A percentile compares a stretch with the other conserved stretches of the same genome.
phyloP scores from a whole-genome alignment of 805 yeast species.

The Kodamaea restingae region DNA sequence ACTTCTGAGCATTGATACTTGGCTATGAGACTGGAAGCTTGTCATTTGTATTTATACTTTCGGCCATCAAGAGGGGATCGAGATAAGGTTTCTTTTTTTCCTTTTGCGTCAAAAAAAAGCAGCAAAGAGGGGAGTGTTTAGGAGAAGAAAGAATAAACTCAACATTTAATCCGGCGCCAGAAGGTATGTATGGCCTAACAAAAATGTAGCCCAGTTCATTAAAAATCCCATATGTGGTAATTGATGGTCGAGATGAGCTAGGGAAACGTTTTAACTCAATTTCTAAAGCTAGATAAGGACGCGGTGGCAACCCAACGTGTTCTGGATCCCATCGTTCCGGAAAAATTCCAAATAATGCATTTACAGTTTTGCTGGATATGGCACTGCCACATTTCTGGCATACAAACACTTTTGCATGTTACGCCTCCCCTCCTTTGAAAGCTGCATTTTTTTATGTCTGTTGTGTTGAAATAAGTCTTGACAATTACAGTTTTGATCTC shows the following conservation, averaged over 20 bases:
- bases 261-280: background rate
- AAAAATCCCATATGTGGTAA: too few species aligned
- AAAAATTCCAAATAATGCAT: conserved; percentile 1
- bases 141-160: conserved; percentile 6
- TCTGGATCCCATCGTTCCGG: conserved; percentile 5
- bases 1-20: conserved; percentile 8
- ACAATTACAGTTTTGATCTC: too few species aligned
- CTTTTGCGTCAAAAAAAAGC: background rate
- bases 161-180: conserved; percentile 4
- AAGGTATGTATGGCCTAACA: too few species aligned
- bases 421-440: conserved; percentile 3
- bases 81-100: conserved; percentile 5
- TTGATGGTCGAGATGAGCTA: background rate
- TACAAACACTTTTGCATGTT: conserved; percentile 2
- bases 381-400: conserved; percentile 1
- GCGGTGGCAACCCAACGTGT: conserved; percentile 5
- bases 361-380: background rate
- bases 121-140: conserved; percentile 2
- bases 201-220: too few species aligned
- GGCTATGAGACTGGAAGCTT: background rate
- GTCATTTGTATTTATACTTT: background rate
- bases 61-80: conserved; percentile 2
- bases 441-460: background rate
- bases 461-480: too few species aligned
- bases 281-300: too few species aligned